phyloP scores from a whole-genome alignment of 305 asterid genomes.

The Rubia tinctorum region DNA sequence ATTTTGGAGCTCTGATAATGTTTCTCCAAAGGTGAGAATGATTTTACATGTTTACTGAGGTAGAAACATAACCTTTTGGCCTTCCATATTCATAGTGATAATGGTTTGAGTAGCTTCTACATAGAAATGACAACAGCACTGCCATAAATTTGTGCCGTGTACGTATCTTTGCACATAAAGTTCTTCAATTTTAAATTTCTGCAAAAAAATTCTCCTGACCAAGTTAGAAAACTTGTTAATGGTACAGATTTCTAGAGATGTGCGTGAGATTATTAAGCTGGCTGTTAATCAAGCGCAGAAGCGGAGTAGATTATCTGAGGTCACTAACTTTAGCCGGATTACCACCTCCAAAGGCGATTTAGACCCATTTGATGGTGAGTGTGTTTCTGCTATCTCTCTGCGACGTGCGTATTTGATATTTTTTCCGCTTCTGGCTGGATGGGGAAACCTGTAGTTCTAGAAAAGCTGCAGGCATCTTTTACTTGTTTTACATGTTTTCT shows the following conservation, averaged over 20 bases:
- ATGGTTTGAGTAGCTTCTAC: background rate
- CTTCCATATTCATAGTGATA: background rate
- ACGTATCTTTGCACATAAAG: too few relatives aligned
- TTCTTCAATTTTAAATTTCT: background rate
- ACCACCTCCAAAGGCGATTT: conserved; percentile 62
- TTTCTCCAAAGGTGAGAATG: conserved; percentile 64
- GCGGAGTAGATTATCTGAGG: conserved; percentile 64
- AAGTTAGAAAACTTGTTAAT: conserved; percentile 16
- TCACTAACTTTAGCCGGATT: conserved; percentile 75
- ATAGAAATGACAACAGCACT: background rate
- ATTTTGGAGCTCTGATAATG: conserved; percentile 70
- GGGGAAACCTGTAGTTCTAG: background rate
- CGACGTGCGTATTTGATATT: background rate
- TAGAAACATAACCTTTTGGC: background rate
- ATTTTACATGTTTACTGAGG: background rate
- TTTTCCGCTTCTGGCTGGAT: conserved; percentile 4
- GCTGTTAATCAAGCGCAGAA: conserved; percentile 80
- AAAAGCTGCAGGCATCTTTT: background rate
- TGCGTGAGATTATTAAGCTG: conserved; percentile 84
- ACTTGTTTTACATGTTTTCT: background rate
- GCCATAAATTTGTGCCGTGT: background rate
- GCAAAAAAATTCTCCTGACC: conserved; percentile 8
- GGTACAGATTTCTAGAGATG: conserved; percentile 69
- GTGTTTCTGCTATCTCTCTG: conserved; percentile 4
- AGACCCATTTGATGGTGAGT: conserved; percentile 95